Conservation (phyloP, 176 grass and related monocot species). For the Bonia amplexicaulis region DNA sequence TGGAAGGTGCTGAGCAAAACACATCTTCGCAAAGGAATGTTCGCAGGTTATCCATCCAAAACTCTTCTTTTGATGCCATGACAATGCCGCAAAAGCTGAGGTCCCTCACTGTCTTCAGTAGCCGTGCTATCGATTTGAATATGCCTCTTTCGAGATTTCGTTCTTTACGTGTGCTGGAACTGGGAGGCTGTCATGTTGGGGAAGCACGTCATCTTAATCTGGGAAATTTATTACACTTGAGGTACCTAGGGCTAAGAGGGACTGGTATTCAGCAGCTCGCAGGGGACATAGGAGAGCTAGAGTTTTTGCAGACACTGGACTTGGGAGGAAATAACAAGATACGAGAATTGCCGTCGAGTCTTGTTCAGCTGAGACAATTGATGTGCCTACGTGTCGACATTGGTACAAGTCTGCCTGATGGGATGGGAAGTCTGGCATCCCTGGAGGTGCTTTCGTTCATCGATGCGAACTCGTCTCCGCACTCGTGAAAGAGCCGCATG, state of each 20-base stretch:
- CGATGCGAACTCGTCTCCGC: rapidly evolving
- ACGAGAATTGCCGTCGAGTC: background rate
- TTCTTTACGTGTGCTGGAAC: too few species aligned
- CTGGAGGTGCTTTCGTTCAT: background rate
- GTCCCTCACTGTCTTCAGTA: too few species aligned
- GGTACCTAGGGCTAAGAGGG: background rate
- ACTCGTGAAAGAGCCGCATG: background rate
- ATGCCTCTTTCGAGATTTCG: background rate
- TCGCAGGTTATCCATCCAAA: too few species aligned
- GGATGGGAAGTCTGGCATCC: background rate
- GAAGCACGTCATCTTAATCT: too few species aligned
- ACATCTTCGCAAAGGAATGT: too few species aligned
- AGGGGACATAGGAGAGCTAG: background rate
- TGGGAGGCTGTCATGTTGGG: too few species aligned
- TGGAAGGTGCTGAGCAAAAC: too few species aligned
- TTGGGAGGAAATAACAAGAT: rapidly evolving
- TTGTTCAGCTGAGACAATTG: background rate
- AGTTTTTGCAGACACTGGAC: background rate
- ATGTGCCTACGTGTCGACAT: background rate
- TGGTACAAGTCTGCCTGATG: background rate
- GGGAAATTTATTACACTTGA: too few species aligned
- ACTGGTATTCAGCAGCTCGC: background rate
- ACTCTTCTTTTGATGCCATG: too few species aligned
- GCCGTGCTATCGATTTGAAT: background rate
- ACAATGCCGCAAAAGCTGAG: too few species aligned